A percentile compares a stretch with the other conserved stretches of the same genome.
Evolutionary conservation across 2,329 filamentous ascomycete genomes (phyloP).

Genomic region (Periconia sp.): DNA sequence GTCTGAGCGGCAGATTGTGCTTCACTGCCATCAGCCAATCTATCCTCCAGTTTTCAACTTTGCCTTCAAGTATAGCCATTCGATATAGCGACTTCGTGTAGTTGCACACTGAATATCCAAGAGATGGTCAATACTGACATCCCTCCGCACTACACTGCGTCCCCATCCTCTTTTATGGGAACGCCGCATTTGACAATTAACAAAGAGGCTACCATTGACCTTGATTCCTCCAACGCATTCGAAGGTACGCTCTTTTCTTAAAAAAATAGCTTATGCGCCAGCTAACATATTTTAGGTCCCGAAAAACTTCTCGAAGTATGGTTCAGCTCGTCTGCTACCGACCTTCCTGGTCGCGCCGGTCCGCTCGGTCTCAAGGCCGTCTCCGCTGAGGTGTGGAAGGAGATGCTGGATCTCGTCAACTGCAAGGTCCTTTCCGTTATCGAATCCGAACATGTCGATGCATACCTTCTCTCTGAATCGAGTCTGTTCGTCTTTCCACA

Average conservation of each 20-base stretch:
- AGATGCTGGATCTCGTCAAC: conserved; percentile 96
- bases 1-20: conserved; percentile 98
- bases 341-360: conserved; percentile 69
- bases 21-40: conserved; percentile 59
- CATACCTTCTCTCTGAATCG: conserved; percentile 95
- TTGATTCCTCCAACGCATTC: conserved; percentile 95
- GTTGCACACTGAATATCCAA: conserved; percentile 37
- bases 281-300: conserved; percentile 62
- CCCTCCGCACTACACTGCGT: conserved; percentile 78
- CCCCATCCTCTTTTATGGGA: conserved; percentile 72
- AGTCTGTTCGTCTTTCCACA: conserved; percentile 99
- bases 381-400: conserved; percentile 82
- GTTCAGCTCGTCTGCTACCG: conserved; percentile 80
- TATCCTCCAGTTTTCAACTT: conserved; percentile 9
- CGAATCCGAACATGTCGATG: conserved; percentile 90
- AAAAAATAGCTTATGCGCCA: not conserved
- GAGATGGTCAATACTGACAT: conserved; percentile 86
- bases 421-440: conserved; percentile 97
- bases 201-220: conserved; percentile 85
- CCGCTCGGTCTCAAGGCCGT: conserved; percentile 85
- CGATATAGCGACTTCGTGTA: conserved; percentile 12
- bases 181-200: conserved; percentile 96
- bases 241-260: conserved; percentile 66
- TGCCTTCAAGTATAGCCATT: conserved; percentile 8
- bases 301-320: conserved; percentile 99